phyloP scores from a whole-genome alignment of 139 green algal genomes.

The Closterium sp. region DNA sequence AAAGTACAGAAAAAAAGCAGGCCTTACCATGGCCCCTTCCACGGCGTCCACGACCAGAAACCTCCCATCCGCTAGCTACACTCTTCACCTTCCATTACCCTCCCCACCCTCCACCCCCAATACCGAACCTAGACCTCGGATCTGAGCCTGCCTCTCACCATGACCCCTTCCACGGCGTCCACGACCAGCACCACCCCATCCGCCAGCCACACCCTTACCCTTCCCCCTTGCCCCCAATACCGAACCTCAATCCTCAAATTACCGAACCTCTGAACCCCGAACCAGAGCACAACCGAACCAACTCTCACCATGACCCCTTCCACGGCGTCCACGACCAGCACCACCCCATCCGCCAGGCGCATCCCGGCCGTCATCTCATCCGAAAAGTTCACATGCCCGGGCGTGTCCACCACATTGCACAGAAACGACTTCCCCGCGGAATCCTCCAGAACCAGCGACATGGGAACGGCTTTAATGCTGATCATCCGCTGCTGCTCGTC shows the following conservation, averaged over 20 bases:
- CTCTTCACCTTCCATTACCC: not conserved
- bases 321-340: slow-evolving; percentile 85
- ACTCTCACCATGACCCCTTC: slow-evolving; percentile 88
- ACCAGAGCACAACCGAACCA: not conserved
- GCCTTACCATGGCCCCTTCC: slow-evolving; percentile 88
- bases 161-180: slow-evolving; percentile 93
- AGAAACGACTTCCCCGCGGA: slow-evolving; percentile 81
- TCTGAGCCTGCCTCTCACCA: slow-evolving; percentile 59
- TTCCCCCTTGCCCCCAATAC: too few species aligned
- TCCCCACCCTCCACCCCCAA: not conserved
- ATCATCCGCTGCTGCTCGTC: slow-evolving; percentile 92
- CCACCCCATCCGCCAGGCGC: slow-evolving; percentile 51
- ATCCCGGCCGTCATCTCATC: slow-evolving; percentile 78
- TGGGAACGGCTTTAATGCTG: slow-evolving; percentile 90
- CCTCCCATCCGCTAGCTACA: slow-evolving; percentile 34
- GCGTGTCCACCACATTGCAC: slow-evolving; percentile 88
- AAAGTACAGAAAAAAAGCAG: not conserved
- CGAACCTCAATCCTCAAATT: too few species aligned
- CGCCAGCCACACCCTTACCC: not conserved
- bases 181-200: slow-evolving; percentile 69
- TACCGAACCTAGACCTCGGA: not conserved
- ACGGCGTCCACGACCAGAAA: slow-evolving; percentile 85
- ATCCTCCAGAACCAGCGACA: slow-evolving; percentile 84
- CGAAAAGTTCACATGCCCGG: slow-evolving; percentile 94
- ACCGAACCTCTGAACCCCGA: too few species aligned